Evolutionary conservation across 2,329 filamentous ascomycete species (phyloP).

Genomic region (Talaromyces sp.): DNA sequence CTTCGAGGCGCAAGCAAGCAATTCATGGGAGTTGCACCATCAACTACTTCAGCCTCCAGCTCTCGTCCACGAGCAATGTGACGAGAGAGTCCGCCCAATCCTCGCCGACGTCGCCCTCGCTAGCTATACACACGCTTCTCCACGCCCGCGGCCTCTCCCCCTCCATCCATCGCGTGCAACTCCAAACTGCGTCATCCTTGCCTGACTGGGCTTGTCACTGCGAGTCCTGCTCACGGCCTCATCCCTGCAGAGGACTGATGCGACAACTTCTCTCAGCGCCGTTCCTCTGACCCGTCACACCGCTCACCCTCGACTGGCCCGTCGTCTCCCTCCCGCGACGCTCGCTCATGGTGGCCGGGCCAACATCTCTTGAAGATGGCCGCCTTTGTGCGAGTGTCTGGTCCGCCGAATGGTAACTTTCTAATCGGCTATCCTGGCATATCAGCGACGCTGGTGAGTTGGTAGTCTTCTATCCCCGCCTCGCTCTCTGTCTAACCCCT

Average conservation of each 20-base stretch:
- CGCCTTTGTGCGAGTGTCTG: constrained; percentile 91
- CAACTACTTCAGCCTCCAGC: neutral
- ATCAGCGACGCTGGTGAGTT: constrained; percentile 86
- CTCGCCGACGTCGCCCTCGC: neutral
- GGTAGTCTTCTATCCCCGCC: neutral
- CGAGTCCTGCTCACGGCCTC: neutral
- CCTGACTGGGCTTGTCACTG: neutral
- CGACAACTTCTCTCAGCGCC: neutral
- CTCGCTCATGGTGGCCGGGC: constrained; percentile 35
- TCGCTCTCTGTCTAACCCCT: constrained; percentile 15
- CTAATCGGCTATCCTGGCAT: constrained; percentile 96
- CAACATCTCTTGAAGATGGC: constrained; percentile 48
- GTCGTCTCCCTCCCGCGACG: neutral
- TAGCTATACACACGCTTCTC: neutral
- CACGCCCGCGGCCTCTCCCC: neutral
- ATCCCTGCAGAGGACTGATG: neutral
- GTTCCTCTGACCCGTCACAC: neutral
- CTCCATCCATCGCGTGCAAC: neutral
- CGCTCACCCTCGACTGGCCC: constrained; percentile 1
- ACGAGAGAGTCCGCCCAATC: neutral
- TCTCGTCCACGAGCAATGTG: neutral
- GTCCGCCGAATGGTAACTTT: constrained; percentile 94
- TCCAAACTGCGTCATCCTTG: neutral
- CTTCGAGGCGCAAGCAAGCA: neutral
- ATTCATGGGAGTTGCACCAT: neutral